These are phyloP conservation scores for Parastagonospora avenae DNA, from an alignment of 2,329 filamentous ascomycete species.

Conservation along the genomic window DNA sequence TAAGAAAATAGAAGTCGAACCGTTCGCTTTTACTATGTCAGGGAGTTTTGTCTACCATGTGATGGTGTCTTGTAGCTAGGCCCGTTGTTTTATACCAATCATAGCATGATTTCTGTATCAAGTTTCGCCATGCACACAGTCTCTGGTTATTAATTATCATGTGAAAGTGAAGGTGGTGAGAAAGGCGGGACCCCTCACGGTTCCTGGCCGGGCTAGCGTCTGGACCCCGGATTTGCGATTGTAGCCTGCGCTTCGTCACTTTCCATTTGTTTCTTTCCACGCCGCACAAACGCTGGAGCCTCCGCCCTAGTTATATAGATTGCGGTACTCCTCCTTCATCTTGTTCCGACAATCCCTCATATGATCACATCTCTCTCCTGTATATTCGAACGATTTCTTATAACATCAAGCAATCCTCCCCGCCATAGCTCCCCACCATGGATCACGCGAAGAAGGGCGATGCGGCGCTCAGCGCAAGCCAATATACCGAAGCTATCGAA, in stretches of 20 bases:
- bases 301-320: background rate
- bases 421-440: constrained; percentile 47
- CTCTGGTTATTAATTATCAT: no score
- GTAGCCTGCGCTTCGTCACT: background rate
- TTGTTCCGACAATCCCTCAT: no score
- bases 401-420: background rate
- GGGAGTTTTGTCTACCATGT: background rate
- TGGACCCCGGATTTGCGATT: background rate
- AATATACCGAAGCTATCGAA: constrained; percentile 71
- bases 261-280: background rate
- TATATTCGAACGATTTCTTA: background rate
- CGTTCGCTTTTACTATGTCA: constrained; percentile 4
- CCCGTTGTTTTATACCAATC: constrained; percentile 7
- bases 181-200: background rate
- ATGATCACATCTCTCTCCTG: no score
- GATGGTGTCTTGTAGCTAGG: background rate
- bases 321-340: background rate
- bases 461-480: constrained; percentile 63
- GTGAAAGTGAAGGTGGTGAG: no score
- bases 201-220: background rate
- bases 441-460: constrained; percentile 62
- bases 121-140: background rate
- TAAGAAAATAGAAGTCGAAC: constrained; percentile 7
- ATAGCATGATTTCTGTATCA: background rate
- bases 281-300: background rate